Evolutionary conservation across 2,329 filamentous ascomycete species (phyloP), one percentile per base, ranked within the genome.

Genomic region (Phaeoacremonium minimum): DNA sequence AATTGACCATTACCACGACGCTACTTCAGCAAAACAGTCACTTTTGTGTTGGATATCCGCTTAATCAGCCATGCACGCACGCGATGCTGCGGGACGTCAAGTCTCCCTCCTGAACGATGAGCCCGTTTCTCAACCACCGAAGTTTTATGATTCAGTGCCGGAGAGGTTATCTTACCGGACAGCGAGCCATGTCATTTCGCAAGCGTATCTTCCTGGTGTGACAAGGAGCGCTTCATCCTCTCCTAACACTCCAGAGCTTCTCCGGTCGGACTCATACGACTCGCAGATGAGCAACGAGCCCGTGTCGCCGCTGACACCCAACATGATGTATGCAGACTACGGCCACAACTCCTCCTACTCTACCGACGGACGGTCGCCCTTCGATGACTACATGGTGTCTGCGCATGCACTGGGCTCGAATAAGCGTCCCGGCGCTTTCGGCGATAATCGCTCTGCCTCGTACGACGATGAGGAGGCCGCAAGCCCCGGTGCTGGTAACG

Each of bases 71-170:
- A 78, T 80, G 73, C 67, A 77, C 43, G 70, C 66, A 35, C 63
- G 69, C 49, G 71, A 80, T 55, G 72, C 75, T 30, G 63, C 68
- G 29, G 77, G 77, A 47, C 72, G 73, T 46, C 63, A 68, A 55
- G 71, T 81, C 51, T 80, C 77, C 35, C 63, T 81, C 8, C 63
- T 81, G 28, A 80, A 80, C 53, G 74, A 80, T 45, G 73, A 77
- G 32, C 52, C 58, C 12, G 50, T 56, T 38, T 40, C 52, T 14
- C 48, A 40, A 43, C 40, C 41, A 28, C 38, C 45, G 43, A 41
- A 45, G 33, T 40, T 9, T 26, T 26, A 26, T 26, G 22, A 40
- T 33, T 17, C 45, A 29, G 28, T 30, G 18, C 41, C 45, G 28
- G 42, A 46, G 32, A 41, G 42, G 35, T 36, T 36, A 6, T 52